Evolutionary conservation across 192 early-diverging fungal species (phyloP).

Genomic region (Pilaira anomala): DNA sequence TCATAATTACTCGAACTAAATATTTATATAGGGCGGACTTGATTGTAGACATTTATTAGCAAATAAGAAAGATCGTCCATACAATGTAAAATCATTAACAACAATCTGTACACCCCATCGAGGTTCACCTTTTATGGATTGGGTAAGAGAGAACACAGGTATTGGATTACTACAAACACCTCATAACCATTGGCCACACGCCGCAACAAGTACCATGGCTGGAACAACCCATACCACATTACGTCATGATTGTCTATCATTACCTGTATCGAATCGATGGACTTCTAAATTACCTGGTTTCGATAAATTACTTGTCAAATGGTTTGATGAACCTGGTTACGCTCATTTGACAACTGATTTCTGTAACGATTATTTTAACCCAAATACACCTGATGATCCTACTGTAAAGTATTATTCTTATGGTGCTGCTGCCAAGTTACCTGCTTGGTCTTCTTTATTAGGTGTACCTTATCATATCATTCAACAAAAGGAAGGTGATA

Average conservation of each 20-base stretch:
- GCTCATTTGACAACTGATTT: slow-evolving; percentile 86
- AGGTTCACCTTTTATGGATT: slow-evolving; percentile 93
- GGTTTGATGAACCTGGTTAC: slow-evolving; percentile 91
- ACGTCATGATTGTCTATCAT: slow-evolving; percentile 5
- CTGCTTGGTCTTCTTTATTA: slow-evolving; percentile 57
- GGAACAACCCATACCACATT: slow-evolving; percentile 1
- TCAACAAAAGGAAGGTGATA: slow-evolving; percentile 73
- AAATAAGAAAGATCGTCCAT: slow-evolving; percentile 68
- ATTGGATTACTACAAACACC: slow-evolving; percentile 54
- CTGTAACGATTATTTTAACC: slow-evolving; percentile 82
- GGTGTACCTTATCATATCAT: slow-evolving; percentile 82
- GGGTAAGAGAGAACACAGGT: slow-evolving; percentile 82
- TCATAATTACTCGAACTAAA: not conserved
- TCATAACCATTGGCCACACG: not conserved
- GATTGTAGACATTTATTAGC: slow-evolving; percentile 91
- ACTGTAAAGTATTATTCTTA: slow-evolving; percentile 79
- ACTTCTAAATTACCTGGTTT: not conserved
- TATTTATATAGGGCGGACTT: slow-evolving; percentile 71
- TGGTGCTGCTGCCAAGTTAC: slow-evolving; percentile 67
- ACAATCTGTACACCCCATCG: slow-evolving; percentile 95
- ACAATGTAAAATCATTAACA: slow-evolving; percentile 76
- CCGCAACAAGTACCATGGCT: not conserved
- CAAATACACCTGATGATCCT: slow-evolving; percentile 75
- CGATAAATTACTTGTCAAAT: slow-evolving; percentile 50
- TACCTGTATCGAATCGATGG: not conserved